phyloP scores from a whole-genome alignment of 176 grass and related monocot genomes.

The Aegilops speltoides region DNA sequence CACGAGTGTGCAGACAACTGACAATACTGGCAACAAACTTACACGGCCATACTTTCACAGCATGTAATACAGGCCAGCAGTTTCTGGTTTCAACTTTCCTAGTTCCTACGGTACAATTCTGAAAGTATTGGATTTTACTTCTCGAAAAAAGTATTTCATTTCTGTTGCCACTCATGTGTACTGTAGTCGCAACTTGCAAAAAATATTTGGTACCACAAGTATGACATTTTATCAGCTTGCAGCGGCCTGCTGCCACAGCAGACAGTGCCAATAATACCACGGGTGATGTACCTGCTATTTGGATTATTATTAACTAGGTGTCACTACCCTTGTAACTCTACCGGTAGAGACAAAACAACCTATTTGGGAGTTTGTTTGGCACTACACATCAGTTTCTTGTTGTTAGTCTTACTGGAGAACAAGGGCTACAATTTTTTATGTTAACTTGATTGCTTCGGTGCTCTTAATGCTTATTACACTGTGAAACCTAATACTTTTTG shows the following conservation, averaged over 20 bases:
- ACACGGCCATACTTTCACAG: not conserved
- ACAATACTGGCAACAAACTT: constrained; percentile 2
- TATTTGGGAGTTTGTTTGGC: not conserved
- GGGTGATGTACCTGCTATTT: not conserved
- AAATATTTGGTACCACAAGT: not conserved
- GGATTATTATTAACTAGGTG: not conserved
- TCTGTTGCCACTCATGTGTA: not conserved
- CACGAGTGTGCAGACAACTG: constrained; percentile 14
- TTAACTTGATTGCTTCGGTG: not conserved
- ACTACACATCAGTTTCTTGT: not conserved
- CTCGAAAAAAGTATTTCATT: not conserved
- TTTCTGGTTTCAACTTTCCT: not conserved
- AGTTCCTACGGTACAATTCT: not conserved
- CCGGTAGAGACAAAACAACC: constrained; percentile 10
- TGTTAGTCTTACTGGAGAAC: not conserved
- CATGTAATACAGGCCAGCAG: not conserved
- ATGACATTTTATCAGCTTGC: not conserved
- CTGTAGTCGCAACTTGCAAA: not conserved
- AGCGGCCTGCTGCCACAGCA: not conserved
- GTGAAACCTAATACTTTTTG: not conserved
- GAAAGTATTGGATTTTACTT: not conserved
- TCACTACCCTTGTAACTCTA: constrained; percentile 20
- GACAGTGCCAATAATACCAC: not conserved
- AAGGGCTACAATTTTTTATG: not conserved
- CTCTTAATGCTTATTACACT: not conserved